phyloP scores from a whole-genome alignment of 2,329 filamentous ascomycete species.

The Aspergillus ustus region DNA sequence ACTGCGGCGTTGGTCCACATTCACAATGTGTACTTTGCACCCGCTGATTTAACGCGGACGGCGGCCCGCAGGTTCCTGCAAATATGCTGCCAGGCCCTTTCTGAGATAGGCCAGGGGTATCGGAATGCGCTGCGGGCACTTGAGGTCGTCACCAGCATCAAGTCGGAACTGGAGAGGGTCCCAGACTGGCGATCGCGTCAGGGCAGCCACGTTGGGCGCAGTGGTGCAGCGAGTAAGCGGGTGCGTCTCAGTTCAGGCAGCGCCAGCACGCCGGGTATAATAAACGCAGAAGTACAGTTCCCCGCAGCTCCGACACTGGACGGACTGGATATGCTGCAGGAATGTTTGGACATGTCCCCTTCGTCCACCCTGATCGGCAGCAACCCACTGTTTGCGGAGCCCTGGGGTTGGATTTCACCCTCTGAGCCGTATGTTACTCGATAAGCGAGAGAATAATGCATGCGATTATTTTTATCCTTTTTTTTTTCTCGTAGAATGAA shows the following conservation, averaged over 20 bases:
- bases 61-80: constrained; percentile 23
- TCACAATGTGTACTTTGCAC: constrained; percentile 21
- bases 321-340: not conserved
- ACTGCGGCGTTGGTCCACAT: constrained; percentile 26
- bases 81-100: constrained; percentile 24
- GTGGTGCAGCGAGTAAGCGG: no score
- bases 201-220: no score
- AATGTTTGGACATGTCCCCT: not conserved
- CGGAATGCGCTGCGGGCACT: constrained; percentile 24
- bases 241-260: no score
- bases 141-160: constrained; percentile 26
- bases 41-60: constrained; percentile 16
- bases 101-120: constrained; percentile 24
- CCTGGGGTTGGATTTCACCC: not conserved
- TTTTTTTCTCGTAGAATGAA: no score
- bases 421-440: not conserved
- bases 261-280: no score
- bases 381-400: not conserved
- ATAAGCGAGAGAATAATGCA: no score
- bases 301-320: not conserved
- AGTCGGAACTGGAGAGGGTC: constrained; percentile 9
- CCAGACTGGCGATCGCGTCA: no score
- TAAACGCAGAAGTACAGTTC: not conserved
- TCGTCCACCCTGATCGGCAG: not conserved
- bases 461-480: no score